Base-by-base conservation (phyloP, 257 asterid species). In the Paulownia fortunei region DNA sequence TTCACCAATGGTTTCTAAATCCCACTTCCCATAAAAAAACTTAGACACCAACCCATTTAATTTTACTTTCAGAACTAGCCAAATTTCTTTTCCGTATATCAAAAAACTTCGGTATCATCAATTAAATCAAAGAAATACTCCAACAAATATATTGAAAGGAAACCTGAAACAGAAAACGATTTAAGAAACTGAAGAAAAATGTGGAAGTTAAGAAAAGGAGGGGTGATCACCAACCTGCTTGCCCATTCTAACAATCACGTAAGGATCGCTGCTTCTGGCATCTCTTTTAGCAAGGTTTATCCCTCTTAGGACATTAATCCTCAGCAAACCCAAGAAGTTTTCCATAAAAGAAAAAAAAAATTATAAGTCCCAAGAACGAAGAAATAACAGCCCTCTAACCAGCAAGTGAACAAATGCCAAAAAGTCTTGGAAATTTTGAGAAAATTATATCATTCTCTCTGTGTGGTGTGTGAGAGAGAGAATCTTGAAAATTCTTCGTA, bases 241-340 rank as follows among this genome's bases (percentile, higher is more conserved):
- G 60, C 85, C 97, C 86, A 88, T 32, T 73, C 73, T 66, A 72
- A 92, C 84, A 32, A 86, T 68, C 21, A 82, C 87, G 69, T 83
- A 89, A 23, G 93, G 93, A 74, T 89, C 87, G 51, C 93, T 87
- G 88, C 87, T 71, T 3, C 39, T 56, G 39, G 77, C 2, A 65
- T 84, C 90, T 66, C 88, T 81, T 49, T 5, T 69, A 23, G 86
- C 86, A 46, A 86, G 86, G 12, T 81, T 76, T 16, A 79, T 69
- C 61, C 90, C 86, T 81, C 90, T 66, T 6, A 54, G 7, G 9
- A 86, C 71, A 0, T 34, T 73, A 54, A 86, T 72, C 51, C 87
- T 86, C 32, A 86, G 75, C 77, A 84, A 74, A 19, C 90, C 90
- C 83, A 83, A 47, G 47, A 79, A n/a, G 21, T 81, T 74, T 12